phyloP scores from a whole-genome alignment of 1,284 basidiomycete species.

The Ganoderma resinaceum region DNA sequence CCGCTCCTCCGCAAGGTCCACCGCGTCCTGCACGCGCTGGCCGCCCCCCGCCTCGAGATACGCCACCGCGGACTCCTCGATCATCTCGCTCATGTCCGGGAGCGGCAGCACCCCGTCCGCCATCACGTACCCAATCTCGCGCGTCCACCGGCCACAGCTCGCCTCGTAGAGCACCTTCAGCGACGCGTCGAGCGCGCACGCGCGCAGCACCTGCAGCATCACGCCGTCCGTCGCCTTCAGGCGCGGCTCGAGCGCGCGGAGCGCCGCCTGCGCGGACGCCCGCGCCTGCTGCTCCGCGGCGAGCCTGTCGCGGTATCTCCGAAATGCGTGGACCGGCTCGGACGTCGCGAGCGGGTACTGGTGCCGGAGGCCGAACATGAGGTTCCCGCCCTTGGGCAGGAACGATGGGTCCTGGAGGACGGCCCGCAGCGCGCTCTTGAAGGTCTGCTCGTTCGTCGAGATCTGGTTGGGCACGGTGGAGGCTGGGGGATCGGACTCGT shows the following conservation, averaged over 20 bases:
- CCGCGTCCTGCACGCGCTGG: background rate
- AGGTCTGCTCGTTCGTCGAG: slow-evolving; percentile 6
- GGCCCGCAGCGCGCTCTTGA: slow-evolving; percentile 24
- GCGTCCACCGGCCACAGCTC: background rate
- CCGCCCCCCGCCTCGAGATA: slow-evolving; percentile 6
- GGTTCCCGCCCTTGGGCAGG: slow-evolving; percentile 42
- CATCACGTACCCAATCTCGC: slow-evolving; percentile 4
- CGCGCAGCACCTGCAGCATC: slow-evolving; percentile 4
- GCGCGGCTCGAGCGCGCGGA: slow-evolving; percentile 10
- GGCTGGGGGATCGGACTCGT: background rate
- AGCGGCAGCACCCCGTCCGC: slow-evolving; percentile 12
- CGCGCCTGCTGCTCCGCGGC: background rate
- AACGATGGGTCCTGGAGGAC: slow-evolving; percentile 37
- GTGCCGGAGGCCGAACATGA: slow-evolving; percentile 48
- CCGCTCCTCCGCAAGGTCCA: background rate
- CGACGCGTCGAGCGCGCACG: slow-evolving; percentile 21
- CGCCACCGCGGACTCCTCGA: background rate
- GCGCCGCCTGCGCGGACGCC: background rate
- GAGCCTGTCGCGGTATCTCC: background rate
- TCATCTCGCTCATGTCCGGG: background rate
- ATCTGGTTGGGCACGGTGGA: background rate
- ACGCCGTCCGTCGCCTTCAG: slow-evolving; percentile 39
- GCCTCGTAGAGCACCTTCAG: slow-evolving; percentile 25
- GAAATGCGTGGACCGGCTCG: background rate
- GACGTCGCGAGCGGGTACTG: slow-evolving; percentile 35